Base-by-base conservation (phyloP, 768 basidiomycete genomes). In the Coprinopsis sp. region DNA sequence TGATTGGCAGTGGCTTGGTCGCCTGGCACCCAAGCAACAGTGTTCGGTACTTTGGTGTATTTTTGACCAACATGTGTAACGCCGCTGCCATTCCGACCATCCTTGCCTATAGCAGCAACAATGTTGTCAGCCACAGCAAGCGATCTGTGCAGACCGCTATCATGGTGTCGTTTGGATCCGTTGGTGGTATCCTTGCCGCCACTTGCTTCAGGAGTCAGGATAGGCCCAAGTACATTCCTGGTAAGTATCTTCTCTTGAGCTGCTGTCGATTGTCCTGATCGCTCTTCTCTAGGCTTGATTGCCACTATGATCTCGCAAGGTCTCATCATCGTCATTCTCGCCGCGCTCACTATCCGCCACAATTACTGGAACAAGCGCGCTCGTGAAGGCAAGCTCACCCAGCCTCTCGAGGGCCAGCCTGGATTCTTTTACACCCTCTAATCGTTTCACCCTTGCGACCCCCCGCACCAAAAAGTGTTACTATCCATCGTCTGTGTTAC, bases 71-170 rank as follows among this genome's bases (percentile, higher is more conserved):
- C 44, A 65, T 66, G 16, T 72, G 73, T 18, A 72, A 69, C 46
- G 64, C 67, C 8, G 73, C 67, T 33, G 66, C 67, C 39, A 64
- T 71, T 37, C 71, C 74, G 25, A 68, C 68, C 11, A 67, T 75
- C 43, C 60, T 74, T 27, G 72, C 70, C n/a, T 42, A 71, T 66
- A 59, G 63, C 34, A 64, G 70, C 4, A 74, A 74, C 51, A 77
- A 77, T 51, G 72, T 74, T 4, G 71, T 72, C 8, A 70, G 72
- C 12, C 73, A 75, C 44, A 72, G 70, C 44, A 75, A 74, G 60
- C 64, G 63, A 49, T 64, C 62, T 19, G 64, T 68, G 18, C 60
- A 62, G 45, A 69, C 65, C 34, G 72, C 72, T 2, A 39, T 75
- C 33, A 71, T 67, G 7, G 64, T 73, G 16, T 64, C 66, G 8